These are phyloP conservation scores for Fusarium devonianum DNA, from an alignment of 2,329 filamentous ascomycete species.

Conservation along the genomic window DNA sequence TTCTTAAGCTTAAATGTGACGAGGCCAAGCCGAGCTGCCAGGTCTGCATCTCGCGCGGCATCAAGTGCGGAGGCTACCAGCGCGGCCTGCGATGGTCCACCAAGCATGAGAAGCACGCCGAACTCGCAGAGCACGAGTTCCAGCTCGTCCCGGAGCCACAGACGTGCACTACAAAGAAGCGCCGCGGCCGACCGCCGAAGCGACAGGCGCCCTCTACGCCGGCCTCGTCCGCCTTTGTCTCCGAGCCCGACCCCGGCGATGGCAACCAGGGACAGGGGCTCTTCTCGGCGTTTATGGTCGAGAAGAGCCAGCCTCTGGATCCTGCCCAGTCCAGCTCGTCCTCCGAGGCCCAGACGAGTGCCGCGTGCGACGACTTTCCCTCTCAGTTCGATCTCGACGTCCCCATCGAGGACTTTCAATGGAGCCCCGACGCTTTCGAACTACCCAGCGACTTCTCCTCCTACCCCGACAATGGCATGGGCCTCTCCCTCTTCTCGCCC, in stretches of 20 bases:
- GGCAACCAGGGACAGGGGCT: constrained; percentile 11
- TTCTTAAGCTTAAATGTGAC: constrained; percentile 38
- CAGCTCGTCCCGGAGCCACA: constrained; percentile 4
- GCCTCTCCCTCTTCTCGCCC: constrained; percentile 7
- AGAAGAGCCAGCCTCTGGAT: not conserved
- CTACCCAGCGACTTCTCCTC: not conserved
- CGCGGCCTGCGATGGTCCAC: constrained; percentile 34
- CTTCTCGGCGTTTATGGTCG: constrained; percentile 22
- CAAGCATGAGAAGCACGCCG: constrained; percentile 29
- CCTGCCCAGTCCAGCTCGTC: not conserved
- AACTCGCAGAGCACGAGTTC: constrained; percentile 19
- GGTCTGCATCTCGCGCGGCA: constrained; percentile 32
- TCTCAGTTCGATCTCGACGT: constrained; percentile 12
- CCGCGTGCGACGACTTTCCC: not conserved
- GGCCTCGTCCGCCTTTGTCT: not conserved
- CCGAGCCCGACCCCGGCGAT: not conserved
- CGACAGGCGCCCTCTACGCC: not conserved
- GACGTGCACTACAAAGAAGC: constrained; percentile 4
- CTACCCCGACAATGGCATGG: not conserved
- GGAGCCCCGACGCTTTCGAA: constrained; percentile 13
- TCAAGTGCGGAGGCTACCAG: constrained; percentile 35
- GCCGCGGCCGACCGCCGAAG: constrained; percentile 24
- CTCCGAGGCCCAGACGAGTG: not conserved
- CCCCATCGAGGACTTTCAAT: constrained; percentile 9
- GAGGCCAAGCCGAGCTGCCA: constrained; percentile 35